Percentiles rank a stretch among this genome's conserved stretches.
These are phyloP conservation scores for Eimeria acervulina DNA, from an alignment of 169 alveolate genomes.

Conservation along the genomic window DNA sequence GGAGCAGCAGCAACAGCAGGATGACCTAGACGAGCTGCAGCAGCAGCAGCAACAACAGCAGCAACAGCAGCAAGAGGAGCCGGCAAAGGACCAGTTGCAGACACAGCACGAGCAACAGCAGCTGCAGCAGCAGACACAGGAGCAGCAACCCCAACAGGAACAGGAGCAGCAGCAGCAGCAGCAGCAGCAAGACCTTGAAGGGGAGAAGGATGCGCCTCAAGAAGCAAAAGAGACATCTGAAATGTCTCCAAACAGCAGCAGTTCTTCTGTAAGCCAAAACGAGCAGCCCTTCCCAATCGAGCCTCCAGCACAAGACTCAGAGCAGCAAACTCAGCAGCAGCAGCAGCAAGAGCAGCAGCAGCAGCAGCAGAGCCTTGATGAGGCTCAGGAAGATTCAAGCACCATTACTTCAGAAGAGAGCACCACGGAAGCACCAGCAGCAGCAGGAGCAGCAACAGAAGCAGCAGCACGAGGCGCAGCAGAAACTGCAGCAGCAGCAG, in stretches of 20 bases:
- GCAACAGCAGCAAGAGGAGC: constrained; percentile 6
- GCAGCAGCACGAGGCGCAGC: neutral
- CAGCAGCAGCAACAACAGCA: neutral
- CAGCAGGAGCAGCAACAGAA: neutral
- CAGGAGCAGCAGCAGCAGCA: constrained; percentile 3
- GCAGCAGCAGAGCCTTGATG: constrained; percentile 5
- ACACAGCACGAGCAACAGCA: neutral
- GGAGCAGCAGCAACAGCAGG: constrained; percentile 34
- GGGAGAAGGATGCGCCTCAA: neutral
- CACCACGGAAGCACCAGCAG: neutral
- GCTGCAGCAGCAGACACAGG: constrained; percentile 28
- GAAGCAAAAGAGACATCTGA: neutral
- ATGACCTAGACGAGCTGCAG: neutral
- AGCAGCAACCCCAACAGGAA: constrained; percentile 29
- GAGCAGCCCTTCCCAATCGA: too few relatives aligned
- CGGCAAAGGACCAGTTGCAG: neutral
- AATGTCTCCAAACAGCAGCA: neutral
- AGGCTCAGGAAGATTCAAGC: neutral
- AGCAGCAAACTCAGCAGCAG: constrained; percentile 50
- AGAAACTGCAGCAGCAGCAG: neutral
- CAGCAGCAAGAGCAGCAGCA: constrained; percentile 22
- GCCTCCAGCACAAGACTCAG: too few relatives aligned
- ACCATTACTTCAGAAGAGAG: neutral
- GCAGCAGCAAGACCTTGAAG: neutral
- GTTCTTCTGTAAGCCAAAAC: too few relatives aligned